Evolutionary conservation across 176 grass and related monocot species (phyloP), one percentile per base, ranked within the genome.

Genomic region (Puccinellia tenuiflora): DNA sequence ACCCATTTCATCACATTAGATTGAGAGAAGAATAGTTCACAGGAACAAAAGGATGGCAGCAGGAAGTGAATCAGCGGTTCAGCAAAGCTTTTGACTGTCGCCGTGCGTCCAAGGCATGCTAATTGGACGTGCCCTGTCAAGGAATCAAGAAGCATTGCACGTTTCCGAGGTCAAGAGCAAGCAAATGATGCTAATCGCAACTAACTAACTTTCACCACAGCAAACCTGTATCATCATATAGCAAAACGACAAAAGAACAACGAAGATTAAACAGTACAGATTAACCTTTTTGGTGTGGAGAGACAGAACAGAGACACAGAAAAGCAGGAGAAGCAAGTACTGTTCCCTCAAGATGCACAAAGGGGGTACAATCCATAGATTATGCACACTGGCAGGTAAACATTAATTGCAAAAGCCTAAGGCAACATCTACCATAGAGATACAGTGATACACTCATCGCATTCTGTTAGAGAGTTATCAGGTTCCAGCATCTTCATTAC

Each of bases 401-500:
- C 47, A 79, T 86, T 47, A 73, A 48, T 51, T 60, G 57, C 55
- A 39, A 50, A 59, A 50, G 47, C 56, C 29, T 50, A 74, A 79
- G 22, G 56, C 30, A 33, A 60, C 47, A 34, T 22, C 17, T 50
- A 56, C 28, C 43, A 86, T 86, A 68, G 14, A 42, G 56, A 79
- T 60, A 84, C 46, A 83, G 14, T 26, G 71, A 70, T 52, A 54
- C 59, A 68, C 37, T 16, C 11, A 29, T 73, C 18, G 14, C 50
- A 45, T 70, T 61, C 53, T 53, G 81, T 80, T 60, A 87, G 64
- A 26, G 47, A 33, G 60, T 61, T 83, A 47, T n/a, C 53, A 52
- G 38, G 34, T 90, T 75, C 35, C 59, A 38, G 73, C 34, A 84
- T 84, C 84, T 50, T 79, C 66, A 85, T 80, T 76, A 83, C 68